phyloP scores from a whole-genome alignment of 1,284 basidiomycete genomes.

The Pisolithus thermaeus region DNA sequence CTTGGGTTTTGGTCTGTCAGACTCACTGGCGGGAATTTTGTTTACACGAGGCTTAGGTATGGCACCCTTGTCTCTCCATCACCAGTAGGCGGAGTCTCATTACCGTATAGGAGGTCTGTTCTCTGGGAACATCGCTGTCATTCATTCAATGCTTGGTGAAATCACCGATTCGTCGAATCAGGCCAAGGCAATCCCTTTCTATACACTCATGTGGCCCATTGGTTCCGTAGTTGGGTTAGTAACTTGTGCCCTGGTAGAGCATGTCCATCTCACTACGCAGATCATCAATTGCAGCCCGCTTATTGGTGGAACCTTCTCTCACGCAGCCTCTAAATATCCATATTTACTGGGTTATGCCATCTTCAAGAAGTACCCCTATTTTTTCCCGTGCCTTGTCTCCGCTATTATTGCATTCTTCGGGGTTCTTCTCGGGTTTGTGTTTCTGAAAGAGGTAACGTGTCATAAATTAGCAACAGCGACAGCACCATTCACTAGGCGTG shows the following conservation, averaged over 20 bases:
- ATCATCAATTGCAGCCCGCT: slow-evolving; percentile 38
- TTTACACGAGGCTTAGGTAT: slow-evolving; percentile 33
- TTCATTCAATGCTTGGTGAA: slow-evolving; percentile 50
- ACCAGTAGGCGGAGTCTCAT: background rate
- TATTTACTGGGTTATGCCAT: slow-evolving; percentile 38
- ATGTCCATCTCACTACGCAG: background rate
- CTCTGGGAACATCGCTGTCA: slow-evolving; percentile 54
- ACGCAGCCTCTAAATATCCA: slow-evolving; percentile 43
- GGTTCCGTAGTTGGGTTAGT: slow-evolving; percentile 47
- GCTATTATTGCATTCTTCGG: slow-evolving; percentile 35
- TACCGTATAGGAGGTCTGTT: slow-evolving; percentile 41
- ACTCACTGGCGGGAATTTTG: slow-evolving; percentile 41
- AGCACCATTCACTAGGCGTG: background rate
- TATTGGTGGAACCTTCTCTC: slow-evolving; percentile 51
- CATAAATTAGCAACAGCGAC: background rate
- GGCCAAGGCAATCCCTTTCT: slow-evolving; percentile 54
- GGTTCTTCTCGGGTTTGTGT: slow-evolving; percentile 36
- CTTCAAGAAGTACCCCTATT: slow-evolving; percentile 45
- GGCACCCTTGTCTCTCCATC: background rate
- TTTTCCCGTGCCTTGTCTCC: slow-evolving; percentile 47
- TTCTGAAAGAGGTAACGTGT: slow-evolving; percentile 45
- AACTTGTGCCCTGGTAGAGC: background rate
- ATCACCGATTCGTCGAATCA: slow-evolving; percentile 61
- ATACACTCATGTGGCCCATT: slow-evolving; percentile 53
- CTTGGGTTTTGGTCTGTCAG: slow-evolving; percentile 48